Conservation (phyloP, 1,284 basidiomycete species). For the Leccinum solheimii region DNA sequence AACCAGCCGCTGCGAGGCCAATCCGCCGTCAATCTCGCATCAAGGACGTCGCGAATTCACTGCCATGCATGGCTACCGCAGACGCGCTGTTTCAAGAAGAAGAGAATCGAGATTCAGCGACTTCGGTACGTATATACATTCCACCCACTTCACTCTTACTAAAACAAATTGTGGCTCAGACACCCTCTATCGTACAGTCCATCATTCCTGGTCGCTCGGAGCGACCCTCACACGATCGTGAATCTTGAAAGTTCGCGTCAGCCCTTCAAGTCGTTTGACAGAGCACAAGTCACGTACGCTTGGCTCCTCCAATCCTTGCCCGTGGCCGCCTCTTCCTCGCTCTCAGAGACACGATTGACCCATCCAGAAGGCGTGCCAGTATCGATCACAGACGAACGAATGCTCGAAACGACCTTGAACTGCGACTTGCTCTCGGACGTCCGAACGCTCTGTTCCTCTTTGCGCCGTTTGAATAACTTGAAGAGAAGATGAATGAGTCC, state of each 20-base stretch:
- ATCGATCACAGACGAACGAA: slow-evolving; percentile 65
- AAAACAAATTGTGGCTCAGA: too few relatives aligned
- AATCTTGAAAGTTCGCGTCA: too few relatives aligned
- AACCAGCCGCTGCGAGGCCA: too few relatives aligned
- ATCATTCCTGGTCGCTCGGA: too few relatives aligned
- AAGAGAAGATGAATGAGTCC: not conserved
- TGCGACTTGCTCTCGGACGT: slow-evolving; percentile 53
- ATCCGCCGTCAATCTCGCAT: not conserved
- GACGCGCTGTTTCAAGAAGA: too few relatives aligned
- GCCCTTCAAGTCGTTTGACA: not conserved
- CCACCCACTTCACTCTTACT: too few relatives aligned
- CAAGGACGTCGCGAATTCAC: not conserved
- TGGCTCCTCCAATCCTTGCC: slow-evolving; percentile 69
- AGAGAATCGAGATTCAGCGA: too few relatives aligned
- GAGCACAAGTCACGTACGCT: slow-evolving; percentile 44
- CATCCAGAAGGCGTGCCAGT: slow-evolving; percentile 70
- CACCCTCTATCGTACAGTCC: too few relatives aligned
- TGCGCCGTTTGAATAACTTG: slow-evolving; percentile 59
- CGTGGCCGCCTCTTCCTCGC: slow-evolving; percentile 47
- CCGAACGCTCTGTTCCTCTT: slow-evolving; percentile 48
- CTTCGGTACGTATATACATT: too few relatives aligned
- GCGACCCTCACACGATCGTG: too few relatives aligned
- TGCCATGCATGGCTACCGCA: not conserved
- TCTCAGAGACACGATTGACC: slow-evolving; percentile 65
- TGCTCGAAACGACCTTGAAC: slow-evolving; percentile 71